Conservation (phyloP, 2,329 filamentous ascomycete genomes). For the Blastomyces gilchristii region DNA sequence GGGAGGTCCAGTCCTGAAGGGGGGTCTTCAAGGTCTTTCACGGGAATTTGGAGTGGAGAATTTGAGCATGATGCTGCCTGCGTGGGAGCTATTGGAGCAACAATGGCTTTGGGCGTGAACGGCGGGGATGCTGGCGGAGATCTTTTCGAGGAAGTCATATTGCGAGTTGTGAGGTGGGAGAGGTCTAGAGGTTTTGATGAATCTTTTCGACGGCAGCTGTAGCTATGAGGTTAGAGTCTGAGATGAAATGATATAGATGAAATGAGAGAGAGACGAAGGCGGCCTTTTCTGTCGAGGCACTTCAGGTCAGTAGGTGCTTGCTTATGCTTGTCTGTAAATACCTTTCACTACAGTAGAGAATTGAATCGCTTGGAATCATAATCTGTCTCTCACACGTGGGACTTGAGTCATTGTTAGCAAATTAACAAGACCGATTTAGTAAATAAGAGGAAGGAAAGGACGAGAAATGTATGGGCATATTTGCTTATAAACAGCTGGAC, state of each 20-base stretch:
- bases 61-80: conserved; percentile 15
- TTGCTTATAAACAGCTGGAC: background rate
- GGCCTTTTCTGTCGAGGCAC: background rate
- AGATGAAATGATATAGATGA: background rate
- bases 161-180: conserved; percentile 25
- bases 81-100: conserved; percentile 19
- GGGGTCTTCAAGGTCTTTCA: conserved; percentile 29
- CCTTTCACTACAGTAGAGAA: conserved; percentile 57
- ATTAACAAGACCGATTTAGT: background rate
- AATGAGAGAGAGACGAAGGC: background rate
- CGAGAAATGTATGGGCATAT: background rate
- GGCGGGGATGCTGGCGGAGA: conserved; percentile 26
- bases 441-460: background rate
- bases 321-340: conserved; percentile 27
- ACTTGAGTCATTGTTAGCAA: conserved; percentile 29
- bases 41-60: conserved; percentile 30
- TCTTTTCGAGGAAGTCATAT: conserved; percentile 20
- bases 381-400: conserved; percentile 58
- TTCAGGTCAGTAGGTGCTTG: conserved; percentile 1
- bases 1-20: conserved; percentile 40
- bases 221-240: background rate
- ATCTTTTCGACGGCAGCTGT: conserved; percentile 2
- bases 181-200: conserved; percentile 14
- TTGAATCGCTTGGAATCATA: conserved; percentile 47
- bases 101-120: conserved; percentile 24